Base-by-base conservation (phyloP, 2,329 filamentous ascomycete genomes). In the Fusarium sp. region DNA sequence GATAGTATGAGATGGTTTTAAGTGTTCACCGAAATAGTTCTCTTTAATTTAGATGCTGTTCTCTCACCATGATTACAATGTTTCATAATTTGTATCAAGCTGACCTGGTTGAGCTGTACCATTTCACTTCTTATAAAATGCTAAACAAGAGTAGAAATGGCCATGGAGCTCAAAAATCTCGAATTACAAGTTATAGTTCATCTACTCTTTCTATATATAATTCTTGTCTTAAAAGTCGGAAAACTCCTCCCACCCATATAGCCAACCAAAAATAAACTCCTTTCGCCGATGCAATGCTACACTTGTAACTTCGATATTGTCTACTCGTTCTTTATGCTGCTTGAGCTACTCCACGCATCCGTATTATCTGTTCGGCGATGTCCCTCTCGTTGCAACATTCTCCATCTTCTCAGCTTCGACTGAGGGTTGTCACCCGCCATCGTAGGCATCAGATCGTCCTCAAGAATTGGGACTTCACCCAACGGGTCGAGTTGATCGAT, bases 401-500 rank as follows among this genome's bases (percentile, higher is more conserved):
- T 65, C 54, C 69, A 73, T 52, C 73, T 60, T 37, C 73, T 67
- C 35, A 75, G 57, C 50, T 65, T 72, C 37, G 73, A 75, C 43
- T 73, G 71, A 15, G 73, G 71, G 33, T 79, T 75, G 8, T 80
- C 78, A 13, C 73, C 78, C 23, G 77, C 71, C 60, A 77, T 68
- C 11, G 74, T 77, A 5, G 80, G 76, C 64, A 81, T 78, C 33
- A 78, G 67, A 52, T 81, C 80, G 37, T 79, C 79, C 49, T 81
- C 80, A 13, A 81, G 68, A 19, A 81, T 78, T 3, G 79, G 79
- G 23, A 82, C 78, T 32, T 81, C 81, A 33, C 79, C 79, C 37
- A 82, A 59, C 3, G 80, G 79, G 53, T 82, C 81, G 15, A 82
- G 71, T 56, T 80, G 76, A 35, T 80, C 81, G n/a, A 82, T 80